Evolutionary conservation across 2,329 filamentous ascomycete species (phyloP).

Genomic region (Chrysoporthe austroafricana): DNA sequence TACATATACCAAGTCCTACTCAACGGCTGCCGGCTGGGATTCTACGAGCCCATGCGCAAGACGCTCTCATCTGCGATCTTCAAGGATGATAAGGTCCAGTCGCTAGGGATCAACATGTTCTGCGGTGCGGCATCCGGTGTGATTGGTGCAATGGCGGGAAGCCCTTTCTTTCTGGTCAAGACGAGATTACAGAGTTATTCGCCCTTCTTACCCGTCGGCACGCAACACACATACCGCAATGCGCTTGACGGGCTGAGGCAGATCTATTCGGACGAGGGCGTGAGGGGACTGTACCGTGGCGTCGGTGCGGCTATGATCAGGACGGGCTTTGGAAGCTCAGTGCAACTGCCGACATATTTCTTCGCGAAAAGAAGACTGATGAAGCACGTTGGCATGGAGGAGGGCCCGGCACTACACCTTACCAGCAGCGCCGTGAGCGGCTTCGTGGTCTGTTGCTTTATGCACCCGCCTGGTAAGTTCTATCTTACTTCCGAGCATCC

Average conservation of each 20-base stretch:
- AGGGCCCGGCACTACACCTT: slow-evolving; percentile 87
- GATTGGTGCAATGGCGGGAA: slow-evolving; percentile 88
- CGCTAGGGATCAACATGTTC: slow-evolving; percentile 89
- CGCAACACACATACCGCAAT: slow-evolving; percentile 91
- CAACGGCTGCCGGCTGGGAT: slow-evolving; percentile 94
- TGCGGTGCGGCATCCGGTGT: slow-evolving; percentile 88
- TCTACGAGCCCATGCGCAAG: slow-evolving; percentile 93
- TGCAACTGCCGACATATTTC: slow-evolving; percentile 97
- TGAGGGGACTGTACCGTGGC: slow-evolving; percentile 84
- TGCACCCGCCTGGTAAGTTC: slow-evolving; percentile 86
- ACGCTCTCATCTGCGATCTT: slow-evolving; percentile 71
- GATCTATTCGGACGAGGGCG: slow-evolving; percentile 78
- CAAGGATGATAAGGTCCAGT: slow-evolving; percentile 75
- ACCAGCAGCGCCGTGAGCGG: slow-evolving; percentile 87
- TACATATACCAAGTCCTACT: slow-evolving; percentile 96
- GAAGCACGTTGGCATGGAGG: slow-evolving; percentile 83
- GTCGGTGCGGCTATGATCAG: slow-evolving; percentile 93
- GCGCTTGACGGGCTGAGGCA: slow-evolving; percentile 80
- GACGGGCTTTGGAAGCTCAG: slow-evolving; percentile 93
- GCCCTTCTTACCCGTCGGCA: slow-evolving; percentile 89
- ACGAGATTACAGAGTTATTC: slow-evolving; percentile 94
- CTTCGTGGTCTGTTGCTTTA: slow-evolving; percentile 95
- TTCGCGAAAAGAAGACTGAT: slow-evolving; percentile 89
- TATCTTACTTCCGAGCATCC: not conserved
- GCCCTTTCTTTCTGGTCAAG: slow-evolving; percentile 97